Evolutionary conservation across 257 asterid species (phyloP).

Genomic region (Fraxinus americana): DNA sequence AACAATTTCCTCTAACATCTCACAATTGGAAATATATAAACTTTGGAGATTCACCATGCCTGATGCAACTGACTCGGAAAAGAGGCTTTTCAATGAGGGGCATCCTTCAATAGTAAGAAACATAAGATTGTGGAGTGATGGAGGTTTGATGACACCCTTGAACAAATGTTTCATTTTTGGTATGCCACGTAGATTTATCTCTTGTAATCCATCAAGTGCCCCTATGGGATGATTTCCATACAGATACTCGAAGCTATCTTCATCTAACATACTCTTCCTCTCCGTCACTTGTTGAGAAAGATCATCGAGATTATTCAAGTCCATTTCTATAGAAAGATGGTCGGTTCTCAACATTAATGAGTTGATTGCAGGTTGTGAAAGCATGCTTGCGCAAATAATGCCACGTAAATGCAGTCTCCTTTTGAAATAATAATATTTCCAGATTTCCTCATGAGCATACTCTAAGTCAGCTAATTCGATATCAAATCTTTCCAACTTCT

Average conservation of each 20-base stretch:
- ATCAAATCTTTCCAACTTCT: too few relatives aligned
- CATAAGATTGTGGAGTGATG: conserved; percentile 13
- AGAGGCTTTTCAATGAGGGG: neutral
- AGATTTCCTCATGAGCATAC: too few relatives aligned
- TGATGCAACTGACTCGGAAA: neutral
- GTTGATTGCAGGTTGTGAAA: neutral
- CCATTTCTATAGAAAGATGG: too few relatives aligned
- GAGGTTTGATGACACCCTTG: neutral
- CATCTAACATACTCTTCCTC: neutral
- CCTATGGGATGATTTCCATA: neutral
- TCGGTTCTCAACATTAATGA: too few relatives aligned
- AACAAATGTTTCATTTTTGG: conserved; percentile 14
- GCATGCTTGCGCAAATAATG: neutral
- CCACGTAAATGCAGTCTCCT: too few relatives aligned
- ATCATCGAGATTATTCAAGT: too few relatives aligned
- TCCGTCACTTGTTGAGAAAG: too few relatives aligned
- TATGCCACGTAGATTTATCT: neutral
- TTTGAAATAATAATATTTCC: too few relatives aligned
- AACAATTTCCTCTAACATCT: conserved; percentile 12
- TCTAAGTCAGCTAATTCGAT: too few relatives aligned
- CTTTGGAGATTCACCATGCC: conserved; percentile 9
- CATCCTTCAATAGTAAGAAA: neutral
- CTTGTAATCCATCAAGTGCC: conserved; percentile 3
- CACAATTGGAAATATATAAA: neutral
- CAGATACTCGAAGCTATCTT: neutral